Conservation (phyloP, 192 early-diverging fungal species). For the Spizellomyces punctatus region DNA sequence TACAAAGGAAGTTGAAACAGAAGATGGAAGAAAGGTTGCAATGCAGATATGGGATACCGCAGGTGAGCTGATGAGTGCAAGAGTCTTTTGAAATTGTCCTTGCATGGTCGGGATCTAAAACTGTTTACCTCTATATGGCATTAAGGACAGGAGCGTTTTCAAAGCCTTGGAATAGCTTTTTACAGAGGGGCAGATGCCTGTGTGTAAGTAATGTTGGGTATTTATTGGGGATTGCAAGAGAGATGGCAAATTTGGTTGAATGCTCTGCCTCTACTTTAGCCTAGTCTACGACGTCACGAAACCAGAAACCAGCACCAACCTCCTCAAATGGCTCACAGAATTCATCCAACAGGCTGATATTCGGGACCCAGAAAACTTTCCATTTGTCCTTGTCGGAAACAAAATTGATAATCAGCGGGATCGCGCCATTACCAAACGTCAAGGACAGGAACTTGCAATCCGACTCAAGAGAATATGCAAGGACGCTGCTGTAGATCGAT, state of each 20-base stretch:
- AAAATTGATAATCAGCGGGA: constrained; percentile 36
- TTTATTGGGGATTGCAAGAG: not conserved
- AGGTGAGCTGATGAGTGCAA: constrained; percentile 12
- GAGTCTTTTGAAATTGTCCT: not conserved
- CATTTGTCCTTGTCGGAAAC: constrained; percentile 52
- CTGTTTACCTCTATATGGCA: not conserved
- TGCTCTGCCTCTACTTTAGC: constrained; percentile 15
- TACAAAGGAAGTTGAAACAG: constrained; percentile 32
- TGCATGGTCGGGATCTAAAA: not conserved
- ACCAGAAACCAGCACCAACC: constrained; percentile 29
- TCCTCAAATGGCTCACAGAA: constrained; percentile 38
- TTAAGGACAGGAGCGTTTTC: constrained; percentile 48
- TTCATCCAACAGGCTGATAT: constrained; percentile 46
- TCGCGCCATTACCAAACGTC: constrained; percentile 26
- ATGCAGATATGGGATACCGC: constrained; percentile 57
- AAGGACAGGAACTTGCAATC: constrained; percentile 34
- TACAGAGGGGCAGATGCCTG: constrained; percentile 54
- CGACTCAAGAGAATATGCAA: constrained; percentile 28
- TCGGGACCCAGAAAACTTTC: constrained; percentile 40
- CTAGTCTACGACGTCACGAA: constrained; percentile 53
- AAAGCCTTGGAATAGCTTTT: constrained; percentile 44
- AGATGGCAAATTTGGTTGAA: not conserved
- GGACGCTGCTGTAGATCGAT: not conserved
- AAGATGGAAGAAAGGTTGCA: constrained; percentile 23
- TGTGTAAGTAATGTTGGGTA: constrained; percentile 24